A percentile compares a stretch with the other conserved stretches of the same genome.
phyloP scores from a whole-genome alignment of 2,329 filamentous ascomycete species.

The Pleomassaria siparia region DNA sequence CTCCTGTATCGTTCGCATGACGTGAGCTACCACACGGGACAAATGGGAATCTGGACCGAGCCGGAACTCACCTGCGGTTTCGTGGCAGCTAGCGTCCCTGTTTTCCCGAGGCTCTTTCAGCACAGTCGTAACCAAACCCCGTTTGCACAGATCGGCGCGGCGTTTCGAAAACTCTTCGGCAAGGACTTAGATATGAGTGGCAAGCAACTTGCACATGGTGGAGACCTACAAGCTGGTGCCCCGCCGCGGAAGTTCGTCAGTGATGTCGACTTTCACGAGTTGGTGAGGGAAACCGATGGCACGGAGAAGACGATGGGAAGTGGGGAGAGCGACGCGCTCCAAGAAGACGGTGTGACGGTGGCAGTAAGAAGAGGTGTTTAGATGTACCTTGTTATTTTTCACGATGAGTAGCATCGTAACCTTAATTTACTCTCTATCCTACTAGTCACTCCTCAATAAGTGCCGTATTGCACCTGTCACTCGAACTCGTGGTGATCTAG shows the following conservation, averaged over 20 bases:
- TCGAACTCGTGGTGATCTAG: no score
- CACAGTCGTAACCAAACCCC: slow-evolving; percentile 1
- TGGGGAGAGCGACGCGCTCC: not conserved
- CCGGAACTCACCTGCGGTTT: slow-evolving; percentile 19
- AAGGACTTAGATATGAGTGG: not conserved
- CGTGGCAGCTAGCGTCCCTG: slow-evolving; percentile 17
- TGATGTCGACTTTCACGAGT: slow-evolving; percentile 6
- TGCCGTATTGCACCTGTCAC: no score
- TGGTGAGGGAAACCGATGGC: slow-evolving; percentile 1
- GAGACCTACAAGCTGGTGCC: not conserved
- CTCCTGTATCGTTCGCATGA: slow-evolving; percentile 11
- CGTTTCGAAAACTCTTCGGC: not conserved
- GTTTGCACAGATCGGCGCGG: not conserved
- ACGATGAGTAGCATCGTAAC: no score
- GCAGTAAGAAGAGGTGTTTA: no score
- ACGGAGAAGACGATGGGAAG: not conserved
- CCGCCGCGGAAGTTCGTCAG: not conserved
- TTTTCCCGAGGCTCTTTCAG: slow-evolving; percentile 16
- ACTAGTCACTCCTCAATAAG: no score
- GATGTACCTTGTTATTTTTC: no score
- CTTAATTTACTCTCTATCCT: no score
- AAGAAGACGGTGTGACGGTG: no score
- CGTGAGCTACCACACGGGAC: slow-evolving; percentile 12
- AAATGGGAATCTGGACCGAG: slow-evolving; percentile 20
- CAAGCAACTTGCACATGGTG: not conserved